phyloP scores from a whole-genome alignment of 2,329 filamentous ascomycete genomes.

The Ceratocystis cubensis region DNA sequence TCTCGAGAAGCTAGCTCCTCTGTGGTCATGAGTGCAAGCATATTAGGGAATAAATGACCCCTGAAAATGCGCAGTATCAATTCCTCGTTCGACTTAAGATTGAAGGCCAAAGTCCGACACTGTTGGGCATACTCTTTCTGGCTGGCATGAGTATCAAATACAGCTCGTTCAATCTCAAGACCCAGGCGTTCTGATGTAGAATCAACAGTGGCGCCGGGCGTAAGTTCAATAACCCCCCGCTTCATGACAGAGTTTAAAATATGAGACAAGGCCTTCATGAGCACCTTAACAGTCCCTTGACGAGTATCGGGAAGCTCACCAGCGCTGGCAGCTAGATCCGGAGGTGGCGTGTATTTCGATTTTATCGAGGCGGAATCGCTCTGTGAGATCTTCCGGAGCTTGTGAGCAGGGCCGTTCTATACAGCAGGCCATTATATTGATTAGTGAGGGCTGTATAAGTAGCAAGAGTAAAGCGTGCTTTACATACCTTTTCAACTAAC shows the following conservation, averaged over 20 bases:
- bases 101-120: conserved; percentile 66
- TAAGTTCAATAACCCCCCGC: conserved; percentile 48
- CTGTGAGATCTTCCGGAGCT: conserved; percentile 45
- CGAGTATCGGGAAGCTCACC: conserved; percentile 49
- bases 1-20: conserved; percentile 90
- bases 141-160: conserved; percentile 43
- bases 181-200: conserved; percentile 57
- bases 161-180: conserved; percentile 65
- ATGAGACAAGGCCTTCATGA: conserved; percentile 57
- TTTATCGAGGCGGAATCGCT: conserved; percentile 31
- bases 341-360: conserved; percentile 37
- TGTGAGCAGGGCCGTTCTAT: conserved; percentile 30
- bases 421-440: conserved; percentile 25
- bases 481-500: conserved; percentile 40
- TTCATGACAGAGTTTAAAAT: conserved; percentile 57
- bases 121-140: conserved; percentile 46
- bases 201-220: conserved; percentile 50
- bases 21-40: conserved; percentile 73
- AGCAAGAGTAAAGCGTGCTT: not conserved
- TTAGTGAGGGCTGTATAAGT: not conserved
- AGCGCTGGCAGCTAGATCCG: conserved; percentile 40
- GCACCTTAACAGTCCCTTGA: conserved; percentile 53
- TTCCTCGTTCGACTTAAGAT: conserved; percentile 77
- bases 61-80: conserved; percentile 65
- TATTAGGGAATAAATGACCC: conserved; percentile 56